phyloP scores from a whole-genome alignment of 495 filamentous ascomycete genomes.

The Penicillium riverlandense region DNA sequence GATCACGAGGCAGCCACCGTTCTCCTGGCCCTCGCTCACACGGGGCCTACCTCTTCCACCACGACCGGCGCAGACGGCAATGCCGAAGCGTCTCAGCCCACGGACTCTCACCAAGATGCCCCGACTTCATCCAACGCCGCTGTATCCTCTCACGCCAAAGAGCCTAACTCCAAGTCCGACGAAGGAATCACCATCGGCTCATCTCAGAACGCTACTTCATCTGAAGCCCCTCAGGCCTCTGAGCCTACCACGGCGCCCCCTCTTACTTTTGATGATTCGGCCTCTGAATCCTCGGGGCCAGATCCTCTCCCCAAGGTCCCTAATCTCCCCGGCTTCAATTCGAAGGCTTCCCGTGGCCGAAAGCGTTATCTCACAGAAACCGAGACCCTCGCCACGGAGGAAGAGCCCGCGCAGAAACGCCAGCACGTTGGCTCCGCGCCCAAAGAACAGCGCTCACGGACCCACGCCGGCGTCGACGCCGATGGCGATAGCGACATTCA shows the following conservation, averaged over 20 bases:
- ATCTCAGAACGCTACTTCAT: conserved; percentile 1
- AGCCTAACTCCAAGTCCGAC: conserved; percentile 1
- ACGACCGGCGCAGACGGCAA: no score
- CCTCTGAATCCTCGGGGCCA: neutral
- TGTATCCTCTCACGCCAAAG: neutral
- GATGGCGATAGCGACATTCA: no score
- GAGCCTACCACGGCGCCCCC: neutral
- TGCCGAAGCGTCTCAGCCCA: no score
- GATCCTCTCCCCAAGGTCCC: neutral
- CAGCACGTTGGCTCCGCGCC: neutral
- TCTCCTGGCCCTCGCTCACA: no score
- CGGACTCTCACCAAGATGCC: no score
- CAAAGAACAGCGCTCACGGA: no score
- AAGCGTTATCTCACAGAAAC: conserved; percentile 52
- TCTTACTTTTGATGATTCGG: neutral
- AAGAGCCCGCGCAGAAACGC: conserved; percentile 40
- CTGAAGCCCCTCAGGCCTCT: neutral
- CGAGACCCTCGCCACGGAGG: conserved; percentile 51
- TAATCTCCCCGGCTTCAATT: neutral
- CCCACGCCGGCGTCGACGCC: no score
- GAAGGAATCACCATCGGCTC: conserved; percentile 2
- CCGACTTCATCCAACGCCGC: neutral
- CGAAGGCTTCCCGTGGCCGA: neutral
- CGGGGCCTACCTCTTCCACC: no score
- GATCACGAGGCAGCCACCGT: no score